Percentiles rank a stretch among this genome's conserved stretches.
These are phyloP conservation scores for Paragyromitra xinjiangensis DNA, from an alignment of 495 filamentous ascomycete species.

Conservation along the genomic window DNA sequence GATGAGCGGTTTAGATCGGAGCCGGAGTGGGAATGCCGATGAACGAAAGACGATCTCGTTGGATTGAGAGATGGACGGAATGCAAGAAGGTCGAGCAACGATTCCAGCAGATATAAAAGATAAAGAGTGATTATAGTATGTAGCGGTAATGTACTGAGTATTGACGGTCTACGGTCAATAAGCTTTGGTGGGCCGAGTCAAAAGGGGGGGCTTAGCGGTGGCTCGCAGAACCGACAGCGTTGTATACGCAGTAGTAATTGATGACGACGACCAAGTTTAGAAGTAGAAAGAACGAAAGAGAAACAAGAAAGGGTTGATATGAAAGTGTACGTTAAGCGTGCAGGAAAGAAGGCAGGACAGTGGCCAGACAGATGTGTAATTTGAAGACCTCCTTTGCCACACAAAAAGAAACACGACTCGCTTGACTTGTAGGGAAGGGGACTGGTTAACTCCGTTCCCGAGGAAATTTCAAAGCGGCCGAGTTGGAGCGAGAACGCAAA, in stretches of 20 bases:
- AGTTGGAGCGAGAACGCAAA: constrained; percentile 27
- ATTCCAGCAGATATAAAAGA: constrained; percentile 42
- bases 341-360: constrained; percentile 31
- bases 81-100: constrained; percentile 38
- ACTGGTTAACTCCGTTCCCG: constrained; percentile 51
- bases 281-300: constrained; percentile 46
- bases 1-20: constrained; percentile 49
- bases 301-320: constrained; percentile 27
- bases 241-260: constrained; percentile 50
- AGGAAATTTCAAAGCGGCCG: constrained; percentile 40
- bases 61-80: constrained; percentile 44
- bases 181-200: constrained; percentile 23
- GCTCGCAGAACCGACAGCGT: constrained; percentile 52
- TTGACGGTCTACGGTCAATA: constrained; percentile 56
- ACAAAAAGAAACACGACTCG: constrained; percentile 50
- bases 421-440: constrained; percentile 45
- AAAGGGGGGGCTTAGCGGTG: constrained; percentile 45
- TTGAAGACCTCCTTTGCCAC: constrained; percentile 40
- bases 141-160: constrained; percentile 49
- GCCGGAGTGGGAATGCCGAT: constrained; percentile 39
- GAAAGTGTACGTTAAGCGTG: constrained; percentile 35
- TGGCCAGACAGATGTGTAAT: constrained; percentile 31
- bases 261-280: constrained; percentile 51
- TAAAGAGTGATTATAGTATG: constrained; percentile 51
- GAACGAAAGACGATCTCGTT: constrained; percentile 44